These are phyloP conservation scores for Hirschioporus abietinus DNA, from an alignment of 768 basidiomycete genomes.

Conservation along the genomic window DNA sequence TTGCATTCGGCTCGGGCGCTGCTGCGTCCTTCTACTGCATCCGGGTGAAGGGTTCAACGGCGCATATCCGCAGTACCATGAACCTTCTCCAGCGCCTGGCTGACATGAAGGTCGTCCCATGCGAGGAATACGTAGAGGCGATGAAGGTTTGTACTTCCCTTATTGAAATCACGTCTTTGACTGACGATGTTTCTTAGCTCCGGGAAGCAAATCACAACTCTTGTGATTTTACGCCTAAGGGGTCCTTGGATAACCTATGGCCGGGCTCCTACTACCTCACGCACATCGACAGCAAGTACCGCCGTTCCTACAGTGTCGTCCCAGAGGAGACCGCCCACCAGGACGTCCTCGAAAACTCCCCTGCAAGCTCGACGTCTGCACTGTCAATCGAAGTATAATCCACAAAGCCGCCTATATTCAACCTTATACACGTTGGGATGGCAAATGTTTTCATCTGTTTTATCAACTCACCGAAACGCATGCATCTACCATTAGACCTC, in stretches of 20 bases:
- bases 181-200: constrained; percentile 42
- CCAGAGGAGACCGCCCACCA: constrained; percentile 16
- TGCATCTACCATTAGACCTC: not conserved
- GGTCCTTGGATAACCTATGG: constrained; percentile 90
- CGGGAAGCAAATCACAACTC: constrained; percentile 97
- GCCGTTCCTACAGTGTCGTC: constrained; percentile 73
- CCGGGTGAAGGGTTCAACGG: constrained; percentile 81
- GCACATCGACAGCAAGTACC: constrained; percentile 83
- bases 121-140: constrained; percentile 87
- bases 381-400: not conserved
- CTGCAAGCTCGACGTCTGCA: not conserved
- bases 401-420: not conserved
- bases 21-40: constrained; percentile 93
- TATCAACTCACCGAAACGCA: not conserved
- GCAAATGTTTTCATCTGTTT: not conserved
- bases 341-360: not conserved
- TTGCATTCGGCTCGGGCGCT: constrained; percentile 94
- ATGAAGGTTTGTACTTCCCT: constrained; percentile 46
- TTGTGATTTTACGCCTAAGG: constrained; percentile 75
- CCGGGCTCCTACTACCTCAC: constrained; percentile 91
- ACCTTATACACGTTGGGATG: not conserved
- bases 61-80: constrained; percentile 75
- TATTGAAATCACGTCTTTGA: constrained; percentile 7
- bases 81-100: constrained; percentile 73
- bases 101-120: constrained; percentile 85